Evolutionary conservation across 257 asterid genomes (phyloP).

Genomic region (Ocimum tenuiflorum): DNA sequence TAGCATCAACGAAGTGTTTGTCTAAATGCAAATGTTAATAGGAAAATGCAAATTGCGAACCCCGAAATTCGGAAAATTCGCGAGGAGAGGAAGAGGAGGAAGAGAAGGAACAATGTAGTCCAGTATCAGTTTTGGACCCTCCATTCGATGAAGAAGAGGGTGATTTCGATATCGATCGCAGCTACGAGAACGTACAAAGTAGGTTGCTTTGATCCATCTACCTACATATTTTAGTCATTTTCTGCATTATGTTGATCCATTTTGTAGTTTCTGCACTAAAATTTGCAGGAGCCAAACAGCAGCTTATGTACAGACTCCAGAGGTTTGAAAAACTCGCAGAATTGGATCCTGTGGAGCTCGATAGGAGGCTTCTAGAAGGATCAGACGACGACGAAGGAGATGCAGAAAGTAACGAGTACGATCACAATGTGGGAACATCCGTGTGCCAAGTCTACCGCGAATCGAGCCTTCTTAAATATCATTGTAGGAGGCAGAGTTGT

Average conservation of each 20-base stretch:
- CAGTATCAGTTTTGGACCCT: conserved; percentile 66
- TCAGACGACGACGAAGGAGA: conserved; percentile 35
- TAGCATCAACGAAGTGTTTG: not conserved
- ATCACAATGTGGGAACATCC: conserved; percentile 19
- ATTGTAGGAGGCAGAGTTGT: conserved; percentile 25
- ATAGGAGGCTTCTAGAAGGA: conserved; percentile 52
- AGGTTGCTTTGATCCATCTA: too few species aligned
- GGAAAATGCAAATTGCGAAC: conserved; percentile 31
- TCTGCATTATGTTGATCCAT: not conserved
- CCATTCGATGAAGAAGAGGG: conserved; percentile 49
- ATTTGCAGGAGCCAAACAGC: conserved; percentile 66
- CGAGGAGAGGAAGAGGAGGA: conserved; percentile 41
- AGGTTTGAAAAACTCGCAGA: conserved; percentile 75
- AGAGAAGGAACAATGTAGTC: conserved; percentile 78
- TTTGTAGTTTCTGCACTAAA: not conserved
- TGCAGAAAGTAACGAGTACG: conserved; percentile 14
- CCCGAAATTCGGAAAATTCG: conserved; percentile 11
- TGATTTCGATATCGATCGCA: conserved; percentile 47
- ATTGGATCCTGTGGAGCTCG: conserved; percentile 74
- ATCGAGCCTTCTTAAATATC: conserved; percentile 11
- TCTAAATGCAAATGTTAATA: not conserved
- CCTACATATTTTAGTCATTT: too few species aligned
- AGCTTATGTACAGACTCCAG: conserved; percentile 59
- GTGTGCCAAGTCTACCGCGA: conserved; percentile 27
- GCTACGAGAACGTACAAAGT: conserved; percentile 71